Base-by-base conservation (phyloP, 805 yeast genomes). In the Blastobotrys robertii region DNA sequence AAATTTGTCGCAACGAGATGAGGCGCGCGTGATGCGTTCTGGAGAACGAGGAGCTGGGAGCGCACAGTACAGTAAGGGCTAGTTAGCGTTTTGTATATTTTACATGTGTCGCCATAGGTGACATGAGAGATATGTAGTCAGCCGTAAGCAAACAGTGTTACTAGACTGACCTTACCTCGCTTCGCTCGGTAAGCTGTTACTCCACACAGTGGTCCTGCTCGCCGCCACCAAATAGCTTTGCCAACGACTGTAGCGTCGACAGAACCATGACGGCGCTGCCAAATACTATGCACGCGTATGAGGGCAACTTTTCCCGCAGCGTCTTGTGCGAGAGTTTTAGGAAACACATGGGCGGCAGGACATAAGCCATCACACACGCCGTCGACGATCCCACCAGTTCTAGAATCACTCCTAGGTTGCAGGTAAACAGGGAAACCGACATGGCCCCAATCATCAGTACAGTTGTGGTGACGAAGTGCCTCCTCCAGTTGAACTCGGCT, bases 341-440 rank as follows among this genome's bases (percentile, higher is more conserved):
- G 53, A 73, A 83, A 53, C 96, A 88, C 58, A 81, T 59, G 2
- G 96, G 95, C 0, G 97, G 97, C 12, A 88, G 65, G 15, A 88
- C 85, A 58, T 84, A 88, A 0, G 97, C 97, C 81, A 90, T 80
- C 32, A 84, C 67, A 13, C 94, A 85, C 0, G 97, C 97, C 0
- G 95, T 82, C 0, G 95, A 82, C 0, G 96, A 88, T 1, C 97
- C 97, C 29, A 86, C 87, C 2, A 88, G 69, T 57, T 90, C 97
- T 34, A 88, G 68, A 25, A 90, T 80, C 9, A 92, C 83, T 1
- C 97, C 97, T 44, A 88, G 68, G 50, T 87, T 85, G 56, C 96
- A 88, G 0, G 96, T 85, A 44, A 78, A 63, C 29, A 90, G 65
- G 0, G 97, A 72, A 2, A 86, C 79, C 0, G 74, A 55, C 88